Percentiles rank a stretch among this genome's conserved stretches.
phyloP scores from a whole-genome alignment of 106 monocot species.

The Amphibolis antarctica region DNA sequence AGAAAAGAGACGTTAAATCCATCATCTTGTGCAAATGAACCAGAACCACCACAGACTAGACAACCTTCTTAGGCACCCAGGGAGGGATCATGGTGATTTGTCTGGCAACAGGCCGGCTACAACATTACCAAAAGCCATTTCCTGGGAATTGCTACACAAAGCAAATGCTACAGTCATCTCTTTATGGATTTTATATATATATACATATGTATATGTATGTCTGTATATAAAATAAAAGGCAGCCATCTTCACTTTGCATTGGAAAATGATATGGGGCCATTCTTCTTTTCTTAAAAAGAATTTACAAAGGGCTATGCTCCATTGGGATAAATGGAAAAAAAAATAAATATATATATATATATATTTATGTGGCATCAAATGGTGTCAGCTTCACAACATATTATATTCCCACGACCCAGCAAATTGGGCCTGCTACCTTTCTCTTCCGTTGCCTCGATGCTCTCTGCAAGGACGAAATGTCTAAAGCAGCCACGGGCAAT shows the following conservation, averaged over 20 bases:
- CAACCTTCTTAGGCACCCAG: not conserved
- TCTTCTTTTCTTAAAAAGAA: slow-evolving; percentile 1
- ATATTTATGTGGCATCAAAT: not conserved
- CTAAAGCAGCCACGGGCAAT: not conserved
- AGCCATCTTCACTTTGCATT: not conserved
- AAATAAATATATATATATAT: too few species aligned
- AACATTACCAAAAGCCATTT: not conserved
- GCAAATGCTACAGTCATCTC: not conserved
- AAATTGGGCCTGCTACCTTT: not conserved
- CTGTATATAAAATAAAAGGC: not conserved
- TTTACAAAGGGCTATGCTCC: slow-evolving; percentile 2
- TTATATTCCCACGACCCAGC: not conserved
- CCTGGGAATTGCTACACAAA: not conserved
- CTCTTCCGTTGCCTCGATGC: not conserved
- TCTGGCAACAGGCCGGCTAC: not conserved
- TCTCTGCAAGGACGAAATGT: not conserved
- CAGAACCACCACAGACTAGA: not conserved
- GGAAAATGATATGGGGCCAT: slow-evolving; percentile 8
- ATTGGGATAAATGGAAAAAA: slow-evolving; percentile 4
- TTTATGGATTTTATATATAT: too few species aligned
- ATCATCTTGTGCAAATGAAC: not conserved
- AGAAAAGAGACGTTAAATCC: not conserved
- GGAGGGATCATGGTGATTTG: not conserved
- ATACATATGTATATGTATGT: too few species aligned
- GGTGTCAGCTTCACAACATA: not conserved